Base-by-base conservation (phyloP, 768 basidiomycete genomes). In the Ramaria sp. region DNA sequence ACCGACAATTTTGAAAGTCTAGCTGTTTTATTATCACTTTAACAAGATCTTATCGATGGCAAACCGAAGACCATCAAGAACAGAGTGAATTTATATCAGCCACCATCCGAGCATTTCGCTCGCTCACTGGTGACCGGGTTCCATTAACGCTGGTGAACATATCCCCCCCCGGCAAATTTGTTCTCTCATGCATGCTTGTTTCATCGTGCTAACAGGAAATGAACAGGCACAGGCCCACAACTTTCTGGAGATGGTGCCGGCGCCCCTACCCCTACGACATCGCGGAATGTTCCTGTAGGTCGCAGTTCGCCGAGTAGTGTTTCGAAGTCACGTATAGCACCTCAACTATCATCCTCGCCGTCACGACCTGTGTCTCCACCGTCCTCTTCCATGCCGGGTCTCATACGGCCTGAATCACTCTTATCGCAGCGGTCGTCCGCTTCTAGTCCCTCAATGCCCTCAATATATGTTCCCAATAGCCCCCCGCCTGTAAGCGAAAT, bases 11-110 rank as follows among this genome's bases (percentile, higher is more conserved):
- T 19, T 57, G 50, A 37, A 51, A 90, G 88, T 74, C 84, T 19
- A 64, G 73, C 22, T 71, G 75, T 19, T 88, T 95, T 70, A 88
- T 85, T 63, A 75, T 97, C 59, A 91, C 89, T 1, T 78, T 98
- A 53, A 83, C 87, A n/a, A 80, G 90, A 67, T 84, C 90, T 24
- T 97, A 98, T 71, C 78, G 74, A 67, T 98, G 94, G 93, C 79
- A 85, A 66, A 88, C 91, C 0, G 93, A 95, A 64, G 79, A 77
- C 55, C 67, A 76, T 33, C 66, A 66, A 24, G 92, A 97, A 63
- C 94, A 95, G 67, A 62, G 72, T 12, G 70, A 70, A 12, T 98
- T 97, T 67, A 66, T 96, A 50, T 75, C 77, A 41, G 75, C 84
- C 1, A 62, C 87, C 41, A 70, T 92, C 58, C 77, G 81, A 24